Percentiles rank a stretch among this genome's conserved stretches.
These are phyloP conservation scores for Mikania micrantha DNA, from an alignment of 129 eudicot species.

Conservation along the genomic window DNA sequence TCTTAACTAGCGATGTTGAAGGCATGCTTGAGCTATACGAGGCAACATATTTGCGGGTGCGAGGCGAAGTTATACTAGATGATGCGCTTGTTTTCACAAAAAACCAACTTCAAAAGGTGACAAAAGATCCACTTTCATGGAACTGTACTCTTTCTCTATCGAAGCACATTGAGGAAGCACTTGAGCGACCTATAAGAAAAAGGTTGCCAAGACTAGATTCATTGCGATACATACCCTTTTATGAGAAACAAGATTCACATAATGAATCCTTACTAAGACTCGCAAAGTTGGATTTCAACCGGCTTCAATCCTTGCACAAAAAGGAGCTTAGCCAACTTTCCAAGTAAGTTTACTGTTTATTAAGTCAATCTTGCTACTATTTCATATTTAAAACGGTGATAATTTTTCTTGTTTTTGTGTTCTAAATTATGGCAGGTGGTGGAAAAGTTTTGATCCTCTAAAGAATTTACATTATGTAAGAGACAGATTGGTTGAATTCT, in stretches of 20 bases:
- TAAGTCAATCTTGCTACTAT: neutral
- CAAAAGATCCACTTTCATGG: neutral
- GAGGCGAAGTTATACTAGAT: neutral
- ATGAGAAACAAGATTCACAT: neutral
- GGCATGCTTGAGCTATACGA: neutral
- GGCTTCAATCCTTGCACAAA: neutral
- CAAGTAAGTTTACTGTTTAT: neutral
- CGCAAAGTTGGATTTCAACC: neutral
- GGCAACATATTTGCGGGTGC: neutral
- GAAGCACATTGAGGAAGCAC: no score
- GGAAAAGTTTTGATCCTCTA: neutral
- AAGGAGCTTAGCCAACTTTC: conserved; percentile 1
- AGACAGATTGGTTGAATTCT: neutral
- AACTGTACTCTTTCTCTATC: neutral
- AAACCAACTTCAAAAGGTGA: neutral
- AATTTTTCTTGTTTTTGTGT: neutral
- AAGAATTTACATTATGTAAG: neutral
- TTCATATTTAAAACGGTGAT: neutral
- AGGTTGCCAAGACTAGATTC: neutral
- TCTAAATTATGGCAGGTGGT: neutral
- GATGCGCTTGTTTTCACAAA: neutral
- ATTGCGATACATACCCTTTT: neutral
- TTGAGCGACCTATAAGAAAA: neutral
- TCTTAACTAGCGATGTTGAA: neutral
- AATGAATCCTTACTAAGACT: neutral